Evolutionary conservation across 2,329 filamentous ascomycete species (phyloP), one percentile per base, ranked within the genome.

Genomic region (Ilyonectria destructans): DNA sequence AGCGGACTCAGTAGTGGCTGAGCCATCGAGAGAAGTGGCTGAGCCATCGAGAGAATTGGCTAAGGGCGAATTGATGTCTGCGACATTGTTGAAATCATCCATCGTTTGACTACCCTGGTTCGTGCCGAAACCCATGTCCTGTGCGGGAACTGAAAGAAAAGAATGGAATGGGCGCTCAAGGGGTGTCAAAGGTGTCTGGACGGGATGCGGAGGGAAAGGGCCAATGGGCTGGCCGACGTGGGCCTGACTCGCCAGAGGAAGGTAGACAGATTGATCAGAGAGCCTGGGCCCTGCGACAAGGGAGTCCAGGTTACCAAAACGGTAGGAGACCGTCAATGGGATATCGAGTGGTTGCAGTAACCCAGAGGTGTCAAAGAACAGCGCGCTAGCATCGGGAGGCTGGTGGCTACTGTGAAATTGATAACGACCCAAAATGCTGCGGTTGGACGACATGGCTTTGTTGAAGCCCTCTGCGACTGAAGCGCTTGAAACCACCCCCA

Each of bases 41-140:
- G 85, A 80, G 63, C 90, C 88, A 51, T 88, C 88, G 55, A 89
- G 76, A 2, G 85, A 82, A 68, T 86, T 85, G 45, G 80, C 80
- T 15, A 80, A 81, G 35, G 83, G 84, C 1, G 82, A 83, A 37
- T 79, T 82, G 62, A 81, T 83, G 45, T 83, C 84, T 29, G 79
- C 83, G 48, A 81, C 84, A 52, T 77, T 82, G 31, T 87, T 86
- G 6, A 86, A 86, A 1, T 74, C 80, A 29, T 85, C 85, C 52
- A 79, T 70, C 57, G 76, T 79, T 9, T 73, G 70, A 17, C 74
- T 75, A 49, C 65, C 70, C 31, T 75, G 74, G 40, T 74, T 75
- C 6, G 73, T 51, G 33, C 72, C 70, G 17, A 79, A 78, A 1
- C 71, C 58, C n/a, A 77, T 60, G n/a, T 67, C 67, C 17, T 73